Evolutionary conservation across 768 basidiomycete species (phyloP).

Genomic region (Naganishia onofrii): DNA sequence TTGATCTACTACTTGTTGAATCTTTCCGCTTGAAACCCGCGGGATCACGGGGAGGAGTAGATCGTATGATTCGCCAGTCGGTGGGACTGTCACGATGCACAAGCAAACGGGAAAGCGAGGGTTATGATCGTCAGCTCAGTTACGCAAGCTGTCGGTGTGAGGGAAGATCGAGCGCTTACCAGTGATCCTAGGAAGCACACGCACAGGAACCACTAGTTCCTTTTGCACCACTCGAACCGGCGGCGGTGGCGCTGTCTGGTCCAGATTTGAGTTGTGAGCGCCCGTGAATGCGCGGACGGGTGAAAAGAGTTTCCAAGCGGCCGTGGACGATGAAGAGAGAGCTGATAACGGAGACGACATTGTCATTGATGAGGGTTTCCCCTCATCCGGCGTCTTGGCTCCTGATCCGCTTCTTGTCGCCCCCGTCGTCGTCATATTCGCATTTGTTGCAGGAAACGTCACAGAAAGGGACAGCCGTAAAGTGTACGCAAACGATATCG

Average conservation of each 20-base stretch:
- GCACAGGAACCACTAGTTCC: slow-evolving; percentile 51
- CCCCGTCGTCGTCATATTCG: slow-evolving; percentile 78
- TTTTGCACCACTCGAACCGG: slow-evolving; percentile 80
- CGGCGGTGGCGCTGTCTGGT: slow-evolving; percentile 41
- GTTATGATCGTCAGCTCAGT: background rate
- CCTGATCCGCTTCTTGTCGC: slow-evolving; percentile 36
- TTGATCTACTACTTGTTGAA: background rate
- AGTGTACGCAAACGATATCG: slow-evolving; percentile 82
- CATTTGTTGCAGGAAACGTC: slow-evolving; percentile 65
- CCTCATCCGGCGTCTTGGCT: slow-evolving; percentile 56
- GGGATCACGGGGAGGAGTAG: background rate
- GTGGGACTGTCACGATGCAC: background rate
- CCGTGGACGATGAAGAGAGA: background rate
- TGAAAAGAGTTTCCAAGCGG: background rate
- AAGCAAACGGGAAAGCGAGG: background rate
- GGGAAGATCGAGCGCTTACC: slow-evolving; percentile 13
- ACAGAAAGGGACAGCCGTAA: slow-evolving; percentile 77
- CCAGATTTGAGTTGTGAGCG: too few species aligned
- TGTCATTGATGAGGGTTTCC: slow-evolving; percentile 66
- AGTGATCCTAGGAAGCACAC: slow-evolving; percentile 7
- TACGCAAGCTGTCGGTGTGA: background rate
- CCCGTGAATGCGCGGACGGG: background rate
- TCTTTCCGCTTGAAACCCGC: background rate
- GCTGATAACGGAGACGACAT: slow-evolving; percentile 43
- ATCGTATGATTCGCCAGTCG: background rate